Conservation (phyloP, 768 basidiomycete genomes). For the Favolaschia claudopus region DNA sequence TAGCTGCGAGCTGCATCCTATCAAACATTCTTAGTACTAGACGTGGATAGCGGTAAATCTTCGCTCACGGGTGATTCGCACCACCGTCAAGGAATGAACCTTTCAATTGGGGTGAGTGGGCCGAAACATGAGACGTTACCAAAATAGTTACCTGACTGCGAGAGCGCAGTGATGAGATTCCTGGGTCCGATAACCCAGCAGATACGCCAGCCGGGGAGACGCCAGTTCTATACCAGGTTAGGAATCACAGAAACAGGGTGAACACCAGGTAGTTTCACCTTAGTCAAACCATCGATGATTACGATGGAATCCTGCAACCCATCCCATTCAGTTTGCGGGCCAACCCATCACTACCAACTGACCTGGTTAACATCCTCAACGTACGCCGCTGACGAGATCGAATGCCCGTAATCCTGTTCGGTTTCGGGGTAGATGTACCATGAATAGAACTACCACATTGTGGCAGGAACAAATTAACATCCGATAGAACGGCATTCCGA, state of each 20-base stretch:
- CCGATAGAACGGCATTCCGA: not conserved
- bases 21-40: not conserved
- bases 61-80: conserved; percentile 86
- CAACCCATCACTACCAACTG: conserved; percentile 16
- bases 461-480: not conserved
- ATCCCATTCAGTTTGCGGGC: not conserved
- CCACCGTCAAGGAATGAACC: conserved; percentile 95
- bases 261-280: conserved; percentile 65
- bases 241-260: not conserved
- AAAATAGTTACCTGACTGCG: conserved; percentile 90
- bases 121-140: too few relatives aligned
- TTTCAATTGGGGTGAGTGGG: conserved; percentile 14
- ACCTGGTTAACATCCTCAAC: conserved; percentile 87
- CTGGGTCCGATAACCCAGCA: conserved; percentile 95
- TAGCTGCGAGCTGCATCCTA: conserved; percentile 87
- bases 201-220: conserved; percentile 93
- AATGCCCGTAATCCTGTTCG: conserved; percentile 75
- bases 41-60: not conserved
- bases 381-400: conserved; percentile 83
- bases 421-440: conserved; percentile 94
- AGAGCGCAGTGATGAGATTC: conserved; percentile 86
- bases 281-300: conserved; percentile 92
- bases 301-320: conserved; percentile 70
- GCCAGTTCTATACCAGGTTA: conserved; percentile 74
- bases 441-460: conserved; percentile 76